Evolutionary conservation across 352 stramenopile species (phyloP).

Genomic region (Globisporangium cystogenes): DNA sequence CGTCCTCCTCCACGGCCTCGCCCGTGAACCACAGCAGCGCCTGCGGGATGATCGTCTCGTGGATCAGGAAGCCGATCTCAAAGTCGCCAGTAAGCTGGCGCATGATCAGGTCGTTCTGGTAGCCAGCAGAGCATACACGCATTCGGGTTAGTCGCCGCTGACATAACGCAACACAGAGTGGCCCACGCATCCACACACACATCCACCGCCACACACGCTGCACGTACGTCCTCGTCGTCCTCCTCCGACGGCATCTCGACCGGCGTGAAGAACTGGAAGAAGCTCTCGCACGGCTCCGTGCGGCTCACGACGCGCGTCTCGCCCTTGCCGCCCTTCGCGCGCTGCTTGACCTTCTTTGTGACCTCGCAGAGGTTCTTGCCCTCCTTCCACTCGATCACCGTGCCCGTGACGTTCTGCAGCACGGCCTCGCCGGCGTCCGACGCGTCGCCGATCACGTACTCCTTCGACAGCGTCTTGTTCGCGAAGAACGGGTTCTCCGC

Average conservation of each 20-base stretch:
- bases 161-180: constrained; percentile 7
- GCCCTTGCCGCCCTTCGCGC: constrained; percentile 69
- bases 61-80: constrained; percentile 83
- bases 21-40: constrained; percentile 85
- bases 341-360: constrained; percentile 87
- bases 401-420: constrained; percentile 70
- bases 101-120: constrained; percentile 75
- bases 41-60: constrained; percentile 86
- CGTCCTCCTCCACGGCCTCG: constrained; percentile 65
- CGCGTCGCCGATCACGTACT: constrained; percentile 85
- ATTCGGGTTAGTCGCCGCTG: too few relatives aligned
- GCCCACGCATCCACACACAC: not conserved
- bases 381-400: constrained; percentile 77
- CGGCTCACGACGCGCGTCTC: constrained; percentile 72
- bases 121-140: not conserved
- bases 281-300: constrained; percentile 80
- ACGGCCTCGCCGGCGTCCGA: constrained; percentile 74
- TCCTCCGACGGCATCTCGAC: constrained; percentile 85
- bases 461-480: constrained; percentile 76
- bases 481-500: constrained; percentile 71
- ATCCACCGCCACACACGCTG: too few relatives aligned
- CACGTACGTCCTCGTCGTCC: constrained; percentile 72
- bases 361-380: constrained; percentile 81
- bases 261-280: constrained; percentile 85
- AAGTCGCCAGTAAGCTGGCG: constrained; percentile 79